These are phyloP conservation scores for Salix viminalis DNA, from an alignment of 345 rosid species.

Conservation along the genomic window DNA sequence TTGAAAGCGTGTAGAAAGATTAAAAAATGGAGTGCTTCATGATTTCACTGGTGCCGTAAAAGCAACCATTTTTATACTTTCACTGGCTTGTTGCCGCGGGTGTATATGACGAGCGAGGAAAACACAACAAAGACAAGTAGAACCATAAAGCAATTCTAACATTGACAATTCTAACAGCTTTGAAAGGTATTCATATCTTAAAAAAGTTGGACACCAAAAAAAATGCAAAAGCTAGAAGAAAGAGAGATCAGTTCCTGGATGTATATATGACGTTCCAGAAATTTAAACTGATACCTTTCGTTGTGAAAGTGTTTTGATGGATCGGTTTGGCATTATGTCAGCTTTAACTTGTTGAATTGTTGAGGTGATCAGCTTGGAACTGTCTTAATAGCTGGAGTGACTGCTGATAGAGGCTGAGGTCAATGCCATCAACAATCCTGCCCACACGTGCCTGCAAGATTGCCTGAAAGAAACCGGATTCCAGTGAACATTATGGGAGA, in stretches of 20 bases:
- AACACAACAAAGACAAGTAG: background rate
- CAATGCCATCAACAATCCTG: constrained; percentile 76
- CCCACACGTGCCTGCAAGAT: constrained; percentile 72
- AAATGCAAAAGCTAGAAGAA: background rate
- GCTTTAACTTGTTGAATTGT: constrained; percentile 14
- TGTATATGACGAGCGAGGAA: background rate
- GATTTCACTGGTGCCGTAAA: background rate
- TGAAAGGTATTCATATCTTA: background rate
- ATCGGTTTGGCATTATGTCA: background rate
- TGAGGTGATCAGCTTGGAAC: constrained; percentile 41
- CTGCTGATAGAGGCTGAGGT: constrained; percentile 65
- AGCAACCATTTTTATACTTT: too few species aligned
- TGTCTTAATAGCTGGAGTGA: constrained; percentile 55
- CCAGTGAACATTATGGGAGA: background rate
- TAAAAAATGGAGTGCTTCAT: background rate
- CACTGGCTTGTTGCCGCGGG: background rate
- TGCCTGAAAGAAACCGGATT: constrained; percentile 36
- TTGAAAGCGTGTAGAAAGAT: background rate
- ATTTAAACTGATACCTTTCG: background rate
- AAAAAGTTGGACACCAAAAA: background rate
- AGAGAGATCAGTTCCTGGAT: background rate
- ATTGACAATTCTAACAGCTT: background rate
- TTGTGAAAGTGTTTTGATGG: background rate
- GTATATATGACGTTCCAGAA: background rate
- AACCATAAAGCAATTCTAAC: background rate